These are phyloP conservation scores for Tricholoma saponaceum DNA, from an alignment of 768 basidiomycete species.

Conservation along the genomic window DNA sequence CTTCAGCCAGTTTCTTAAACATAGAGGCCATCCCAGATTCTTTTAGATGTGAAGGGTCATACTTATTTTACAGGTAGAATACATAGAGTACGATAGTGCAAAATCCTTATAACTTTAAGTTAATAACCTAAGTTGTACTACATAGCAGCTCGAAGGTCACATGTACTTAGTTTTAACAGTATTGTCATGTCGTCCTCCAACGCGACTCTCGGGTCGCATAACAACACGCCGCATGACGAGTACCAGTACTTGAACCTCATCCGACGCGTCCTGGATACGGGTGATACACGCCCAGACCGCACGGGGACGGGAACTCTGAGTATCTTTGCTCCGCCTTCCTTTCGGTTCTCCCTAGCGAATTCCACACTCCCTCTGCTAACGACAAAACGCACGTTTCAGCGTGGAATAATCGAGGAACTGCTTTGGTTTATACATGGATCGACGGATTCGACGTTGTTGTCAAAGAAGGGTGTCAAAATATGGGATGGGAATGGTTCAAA, in stretches of 20 bases:
- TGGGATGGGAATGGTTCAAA: constrained; percentile 97
- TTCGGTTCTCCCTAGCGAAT: constrained; percentile 84
- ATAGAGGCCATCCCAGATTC: no score
- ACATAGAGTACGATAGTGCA: no score
- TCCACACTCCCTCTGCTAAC: constrained; percentile 83
- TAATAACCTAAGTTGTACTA: no score
- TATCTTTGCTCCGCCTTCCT: constrained; percentile 83
- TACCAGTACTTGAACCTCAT: constrained; percentile 87
- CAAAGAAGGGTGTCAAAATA: constrained; percentile 84
- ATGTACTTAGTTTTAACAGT: no score
- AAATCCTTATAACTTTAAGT: no score
- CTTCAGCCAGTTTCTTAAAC: no score
- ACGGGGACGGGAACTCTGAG: constrained; percentile 94
- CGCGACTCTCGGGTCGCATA: not conserved
- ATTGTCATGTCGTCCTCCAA: not conserved
- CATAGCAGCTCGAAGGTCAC: no score
- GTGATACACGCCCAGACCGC: constrained; percentile 81
- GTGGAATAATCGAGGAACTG: constrained; percentile 90
- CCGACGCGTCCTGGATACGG: constrained; percentile 64
- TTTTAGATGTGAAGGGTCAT: no score
- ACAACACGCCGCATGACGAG: constrained; percentile 61
- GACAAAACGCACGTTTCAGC: constrained; percentile 91
- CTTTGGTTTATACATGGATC: constrained; percentile 89
- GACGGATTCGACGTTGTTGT: constrained; percentile 76
- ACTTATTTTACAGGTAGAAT: no score